A percentile compares a stretch with the other conserved stretches of the same genome.
phyloP scores from a whole-genome alignment of 2,329 filamentous ascomycete genomes.

The Cladosporium halotolerans region DNA sequence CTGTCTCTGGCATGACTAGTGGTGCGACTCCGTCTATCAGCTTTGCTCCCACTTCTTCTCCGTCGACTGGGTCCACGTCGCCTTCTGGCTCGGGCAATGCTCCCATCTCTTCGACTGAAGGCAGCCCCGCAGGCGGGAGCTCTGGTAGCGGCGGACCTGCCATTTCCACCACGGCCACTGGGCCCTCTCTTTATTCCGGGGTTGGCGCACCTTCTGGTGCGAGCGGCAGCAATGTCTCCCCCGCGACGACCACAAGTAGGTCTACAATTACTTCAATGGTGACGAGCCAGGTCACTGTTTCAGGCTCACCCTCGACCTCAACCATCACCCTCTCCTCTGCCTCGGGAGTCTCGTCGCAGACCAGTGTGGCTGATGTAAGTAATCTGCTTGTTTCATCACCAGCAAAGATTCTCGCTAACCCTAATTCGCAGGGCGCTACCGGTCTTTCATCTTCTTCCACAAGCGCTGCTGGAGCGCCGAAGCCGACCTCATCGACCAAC shows the following conservation, averaged over 20 bases:
- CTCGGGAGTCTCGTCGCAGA: neutral
- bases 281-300: conserved; percentile 8
- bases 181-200: neutral
- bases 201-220: neutral
- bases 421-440: conserved; percentile 11
- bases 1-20: too few relatives aligned
- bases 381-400: neutral
- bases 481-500: neutral
- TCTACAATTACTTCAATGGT: conserved; percentile 1
- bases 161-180: neutral
- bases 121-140: neutral
- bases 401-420: conserved; percentile 4
- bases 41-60: neutral
- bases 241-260: conserved; percentile 1
- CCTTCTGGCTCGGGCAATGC: neutral
- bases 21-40: neutral
- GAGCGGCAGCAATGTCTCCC: neutral
- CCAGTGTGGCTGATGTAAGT: conserved; percentile 14
- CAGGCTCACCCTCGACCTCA: neutral
- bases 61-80: neutral
- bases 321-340: neutral
- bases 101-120: neutral
- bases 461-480: neutral
- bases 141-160: neutral
- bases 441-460: conserved; percentile 1